Conservation (phyloP, 1,284 basidiomycete genomes). For the Apiotrichum sp. region DNA sequence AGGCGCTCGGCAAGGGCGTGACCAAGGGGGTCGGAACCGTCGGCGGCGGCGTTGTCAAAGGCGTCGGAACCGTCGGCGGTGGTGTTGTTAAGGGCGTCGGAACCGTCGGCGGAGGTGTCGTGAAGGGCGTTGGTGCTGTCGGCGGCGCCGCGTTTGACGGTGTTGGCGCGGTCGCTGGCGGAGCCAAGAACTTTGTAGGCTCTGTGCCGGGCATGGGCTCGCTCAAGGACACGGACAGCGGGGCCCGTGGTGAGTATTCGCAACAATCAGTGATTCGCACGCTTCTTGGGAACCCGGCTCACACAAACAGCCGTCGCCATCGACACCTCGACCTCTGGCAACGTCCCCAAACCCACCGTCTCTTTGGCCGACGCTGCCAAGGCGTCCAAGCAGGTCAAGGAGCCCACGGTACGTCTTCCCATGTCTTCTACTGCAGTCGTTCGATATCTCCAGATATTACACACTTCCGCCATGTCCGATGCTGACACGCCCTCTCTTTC, state of each 20-base stretch:
- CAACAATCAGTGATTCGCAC: not conserved
- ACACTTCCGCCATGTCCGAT: no score
- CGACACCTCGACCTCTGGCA: conserved; percentile 49
- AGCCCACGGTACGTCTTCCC: conserved; percentile 2
- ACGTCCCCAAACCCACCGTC: conserved; percentile 61
- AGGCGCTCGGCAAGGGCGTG: conserved; percentile 13
- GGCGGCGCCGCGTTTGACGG: conserved; percentile 4
- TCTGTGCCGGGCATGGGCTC: conserved; percentile 16
- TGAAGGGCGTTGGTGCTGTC: conserved; percentile 6
- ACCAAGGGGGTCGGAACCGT: conserved; percentile 1
- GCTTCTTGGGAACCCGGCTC: not conserved
- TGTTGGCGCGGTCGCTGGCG: conserved; percentile 5
- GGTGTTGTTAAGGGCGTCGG: conserved; percentile 6
- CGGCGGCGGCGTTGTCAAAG: not conserved
- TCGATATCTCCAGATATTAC: no score
- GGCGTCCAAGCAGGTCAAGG: conserved; percentile 11
- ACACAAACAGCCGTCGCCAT: conserved; percentile 49
- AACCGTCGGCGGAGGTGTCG: conserved; percentile 1
- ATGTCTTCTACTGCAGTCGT: not conserved
- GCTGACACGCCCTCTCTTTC: no score
- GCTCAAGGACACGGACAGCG: conserved; percentile 11
- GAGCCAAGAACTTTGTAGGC: conserved; percentile 3
- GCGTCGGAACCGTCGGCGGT: conserved; percentile 3
- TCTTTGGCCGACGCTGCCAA: conserved; percentile 62
- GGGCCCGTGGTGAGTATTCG: conserved; percentile 17